A percentile compares a stretch with the other conserved stretches of the same genome.
Conservation (phyloP, 306 rosid species). For the Quercus glauca region DNA sequence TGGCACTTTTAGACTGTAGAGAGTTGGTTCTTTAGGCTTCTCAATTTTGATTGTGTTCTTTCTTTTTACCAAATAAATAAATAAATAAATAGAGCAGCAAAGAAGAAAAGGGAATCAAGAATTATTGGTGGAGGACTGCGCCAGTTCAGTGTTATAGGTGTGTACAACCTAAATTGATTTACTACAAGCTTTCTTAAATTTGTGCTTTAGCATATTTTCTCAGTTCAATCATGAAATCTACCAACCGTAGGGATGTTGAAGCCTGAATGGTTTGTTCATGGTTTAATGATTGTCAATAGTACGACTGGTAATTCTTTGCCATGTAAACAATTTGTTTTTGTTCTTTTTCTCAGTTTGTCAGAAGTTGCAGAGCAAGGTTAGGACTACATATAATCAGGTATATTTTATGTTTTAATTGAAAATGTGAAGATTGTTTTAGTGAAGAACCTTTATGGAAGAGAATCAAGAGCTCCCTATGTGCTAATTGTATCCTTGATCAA, state of each 20-base stretch:
- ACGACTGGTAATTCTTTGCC: not conserved
- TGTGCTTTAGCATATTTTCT: not conserved
- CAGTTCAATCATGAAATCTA: not conserved
- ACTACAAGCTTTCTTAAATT: not conserved
- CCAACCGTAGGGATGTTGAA: not conserved
- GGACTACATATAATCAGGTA: constrained; percentile 32
- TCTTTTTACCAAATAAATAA: not conserved
- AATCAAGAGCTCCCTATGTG: not conserved
- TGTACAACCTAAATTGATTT: not conserved
- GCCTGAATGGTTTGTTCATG: not conserved
- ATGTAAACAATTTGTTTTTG: not conserved
- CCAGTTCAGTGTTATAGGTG: constrained; percentile 29
- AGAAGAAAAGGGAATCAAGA: constrained; percentile 26
- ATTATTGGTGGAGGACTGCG: constrained; percentile 24
- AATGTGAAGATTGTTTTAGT: not conserved
- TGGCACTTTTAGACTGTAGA: not conserved
- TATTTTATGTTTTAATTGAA: not conserved
- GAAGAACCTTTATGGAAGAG: not conserved
- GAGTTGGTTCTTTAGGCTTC: not conserved
- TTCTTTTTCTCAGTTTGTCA: constrained; percentile 23
- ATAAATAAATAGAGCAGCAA: constrained; percentile 11
- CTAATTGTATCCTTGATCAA: not conserved
- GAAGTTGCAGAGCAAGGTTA: constrained; percentile 32
- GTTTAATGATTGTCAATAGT: not conserved
- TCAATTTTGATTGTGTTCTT: not conserved